Evolutionary conservation across 208 protist species (phyloP).

Genomic region (Trypanosomatidae sp.): DNA sequence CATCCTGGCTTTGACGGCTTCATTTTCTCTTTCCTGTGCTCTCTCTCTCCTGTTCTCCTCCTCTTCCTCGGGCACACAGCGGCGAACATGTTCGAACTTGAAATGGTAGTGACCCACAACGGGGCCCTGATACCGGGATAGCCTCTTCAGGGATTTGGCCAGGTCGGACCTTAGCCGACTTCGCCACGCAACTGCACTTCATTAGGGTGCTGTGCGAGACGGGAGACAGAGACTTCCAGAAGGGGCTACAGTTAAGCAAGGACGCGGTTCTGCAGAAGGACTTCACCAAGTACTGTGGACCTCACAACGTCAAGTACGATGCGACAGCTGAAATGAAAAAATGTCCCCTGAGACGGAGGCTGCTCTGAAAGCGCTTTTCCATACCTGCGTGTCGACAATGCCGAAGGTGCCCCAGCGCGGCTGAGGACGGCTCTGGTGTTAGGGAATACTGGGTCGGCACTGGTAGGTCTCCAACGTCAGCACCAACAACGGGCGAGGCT

Average conservation of each 20-base stretch:
- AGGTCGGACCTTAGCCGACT: constrained; percentile 48
- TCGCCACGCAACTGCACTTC: constrained; percentile 40
- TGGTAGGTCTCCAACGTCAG: background rate
- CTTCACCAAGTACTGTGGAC: constrained; percentile 50
- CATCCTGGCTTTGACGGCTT: background rate
- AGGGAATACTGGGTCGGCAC: background rate
- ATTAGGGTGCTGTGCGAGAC: constrained; percentile 55
- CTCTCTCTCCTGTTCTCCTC: too few relatives aligned
- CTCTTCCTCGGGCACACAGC: background rate
- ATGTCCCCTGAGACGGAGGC: constrained; percentile 50
- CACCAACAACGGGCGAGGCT: background rate
- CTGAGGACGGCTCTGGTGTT: background rate
- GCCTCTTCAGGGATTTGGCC: constrained; percentile 59
- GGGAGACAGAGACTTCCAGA: constrained; percentile 69
- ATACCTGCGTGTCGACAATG: constrained; percentile 12
- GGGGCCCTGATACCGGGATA: constrained; percentile 45
- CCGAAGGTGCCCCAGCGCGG: background rate
- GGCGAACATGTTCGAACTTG: constrained; percentile 53
- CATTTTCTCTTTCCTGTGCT: background rate
- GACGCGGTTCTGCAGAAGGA: constrained; percentile 30
- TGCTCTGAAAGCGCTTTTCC: constrained; percentile 54
- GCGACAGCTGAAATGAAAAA: constrained; percentile 63
- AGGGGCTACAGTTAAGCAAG: constrained; percentile 41
- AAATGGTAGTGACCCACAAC: constrained; percentile 43
- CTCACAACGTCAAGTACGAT: constrained; percentile 36